Conservation (phyloP, 2,329 filamentous ascomycete genomes). For the Calonectria pauciramosa region DNA sequence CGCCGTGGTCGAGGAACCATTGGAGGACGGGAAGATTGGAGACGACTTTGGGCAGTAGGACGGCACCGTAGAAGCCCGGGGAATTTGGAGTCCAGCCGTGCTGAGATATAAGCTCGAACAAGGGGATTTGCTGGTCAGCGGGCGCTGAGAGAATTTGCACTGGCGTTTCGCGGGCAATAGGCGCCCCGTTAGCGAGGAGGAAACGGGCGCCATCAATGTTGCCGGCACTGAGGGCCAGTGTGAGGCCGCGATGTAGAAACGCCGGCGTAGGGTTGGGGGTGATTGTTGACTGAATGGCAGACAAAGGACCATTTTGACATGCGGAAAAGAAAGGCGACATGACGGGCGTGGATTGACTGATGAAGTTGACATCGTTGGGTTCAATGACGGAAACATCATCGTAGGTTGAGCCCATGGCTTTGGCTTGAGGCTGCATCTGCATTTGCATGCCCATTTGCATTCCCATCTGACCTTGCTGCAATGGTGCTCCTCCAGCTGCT, state of each 20-base stretch:
- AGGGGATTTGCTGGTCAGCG: neutral
- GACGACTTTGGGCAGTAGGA: slow-evolving; percentile 28
- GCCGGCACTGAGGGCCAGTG: slow-evolving; percentile 21
- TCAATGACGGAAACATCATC: slow-evolving; percentile 29
- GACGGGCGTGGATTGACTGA: neutral
- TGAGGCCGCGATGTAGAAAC: slow-evolving; percentile 30
- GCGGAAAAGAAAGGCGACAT: slow-evolving; percentile 25
- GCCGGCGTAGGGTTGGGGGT: slow-evolving; percentile 17
- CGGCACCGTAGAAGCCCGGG: slow-evolving; percentile 28
- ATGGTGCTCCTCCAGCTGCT: neutral
- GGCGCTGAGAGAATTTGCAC: slow-evolving; percentile 21
- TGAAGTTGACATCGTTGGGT: slow-evolving; percentile 15
- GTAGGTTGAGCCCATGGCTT: slow-evolving; percentile 13
- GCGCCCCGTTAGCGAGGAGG: slow-evolving; percentile 29
- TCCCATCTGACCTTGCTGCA: neutral
- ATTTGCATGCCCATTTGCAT: neutral
- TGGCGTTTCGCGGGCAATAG: slow-evolving; percentile 28
- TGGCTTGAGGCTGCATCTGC: neutral
- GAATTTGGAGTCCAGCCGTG: slow-evolving; percentile 36
- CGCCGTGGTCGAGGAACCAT: slow-evolving; percentile 39
- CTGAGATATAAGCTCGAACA: slow-evolving; percentile 28
- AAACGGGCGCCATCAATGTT: slow-evolving; percentile 22
- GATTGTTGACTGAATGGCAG: slow-evolving; percentile 23
- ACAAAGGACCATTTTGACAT: slow-evolving; percentile 23
- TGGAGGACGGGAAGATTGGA: slow-evolving; percentile 22